phyloP scores from a whole-genome alignment of 768 basidiomycete genomes.

The Tricholoma flavovirens region DNA sequence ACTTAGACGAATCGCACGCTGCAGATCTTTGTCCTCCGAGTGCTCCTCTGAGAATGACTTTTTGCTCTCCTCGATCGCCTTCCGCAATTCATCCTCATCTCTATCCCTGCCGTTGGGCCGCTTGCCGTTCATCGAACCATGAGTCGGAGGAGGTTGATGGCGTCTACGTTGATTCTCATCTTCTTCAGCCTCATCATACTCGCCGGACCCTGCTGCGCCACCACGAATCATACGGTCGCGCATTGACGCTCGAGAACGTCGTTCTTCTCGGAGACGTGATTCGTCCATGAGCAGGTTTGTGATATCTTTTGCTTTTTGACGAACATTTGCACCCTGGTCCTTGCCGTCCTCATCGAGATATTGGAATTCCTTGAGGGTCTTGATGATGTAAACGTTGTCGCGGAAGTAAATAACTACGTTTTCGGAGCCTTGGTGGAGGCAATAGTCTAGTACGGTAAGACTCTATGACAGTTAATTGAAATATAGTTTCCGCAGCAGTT shows the following conservation, averaged over 20 bases:
- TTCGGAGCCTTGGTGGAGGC: slow-evolving; percentile 93
- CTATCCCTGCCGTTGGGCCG: slow-evolving; percentile 25
- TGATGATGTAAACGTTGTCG: slow-evolving; percentile 96
- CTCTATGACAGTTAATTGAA: slow-evolving; percentile 39
- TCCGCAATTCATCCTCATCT: slow-evolving; percentile 79
- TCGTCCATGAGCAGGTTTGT: slow-evolving; percentile 90
- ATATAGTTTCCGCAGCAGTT: not conserved
- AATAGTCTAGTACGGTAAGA: slow-evolving; percentile 91
- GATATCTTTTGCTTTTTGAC: slow-evolving; percentile 97
- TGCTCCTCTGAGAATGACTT: slow-evolving; percentile 65
- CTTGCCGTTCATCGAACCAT: slow-evolving; percentile 21
- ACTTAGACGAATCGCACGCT: slow-evolving; percentile 77
- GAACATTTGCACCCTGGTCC: slow-evolving; percentile 97
- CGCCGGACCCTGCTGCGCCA: slow-evolving; percentile 32
- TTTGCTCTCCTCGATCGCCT: slow-evolving; percentile 91
- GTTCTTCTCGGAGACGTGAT: slow-evolving; percentile 75
- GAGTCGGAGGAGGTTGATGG: slow-evolving; percentile 5
- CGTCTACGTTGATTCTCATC: slow-evolving; percentile 43
- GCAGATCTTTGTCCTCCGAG: slow-evolving; percentile 79
- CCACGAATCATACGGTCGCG: slow-evolving; percentile 88
- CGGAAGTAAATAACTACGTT: slow-evolving; percentile 98
- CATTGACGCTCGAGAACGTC: slow-evolving; percentile 83
- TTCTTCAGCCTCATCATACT: slow-evolving; percentile 28
- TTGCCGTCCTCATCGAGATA: slow-evolving; percentile 92
- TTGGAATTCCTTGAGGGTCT: slow-evolving; percentile 98